Percentiles rank a stretch among this genome's conserved stretches.
phyloP scores from a whole-genome alignment of 1,139 yeast genomes.

The Pichia sp. region DNA sequence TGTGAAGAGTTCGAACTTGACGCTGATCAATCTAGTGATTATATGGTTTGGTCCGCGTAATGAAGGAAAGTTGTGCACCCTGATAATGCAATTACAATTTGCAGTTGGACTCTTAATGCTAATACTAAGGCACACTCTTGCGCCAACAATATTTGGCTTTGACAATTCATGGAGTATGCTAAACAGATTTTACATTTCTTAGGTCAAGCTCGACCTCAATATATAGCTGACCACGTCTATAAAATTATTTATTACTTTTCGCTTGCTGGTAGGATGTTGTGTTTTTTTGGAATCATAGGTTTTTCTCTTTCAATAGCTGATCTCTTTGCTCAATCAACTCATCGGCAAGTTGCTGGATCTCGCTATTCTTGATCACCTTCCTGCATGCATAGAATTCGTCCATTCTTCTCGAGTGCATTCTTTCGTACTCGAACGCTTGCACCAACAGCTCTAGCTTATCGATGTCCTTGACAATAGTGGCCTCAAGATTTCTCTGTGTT shows the following conservation, averaged over 20 bases:
- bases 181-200: conserved; percentile 24
- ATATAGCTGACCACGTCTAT: neutral
- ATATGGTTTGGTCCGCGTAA: conserved; percentile 89
- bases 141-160: conserved; percentile 81
- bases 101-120: conserved; percentile 63
- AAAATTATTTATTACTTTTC: neutral
- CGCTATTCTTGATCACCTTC: conserved; percentile 62
- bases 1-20: conserved; percentile 68
- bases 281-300: conserved; percentile 3
- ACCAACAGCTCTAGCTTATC: conserved; percentile 90
- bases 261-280: neutral
- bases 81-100: conserved; percentile 60
- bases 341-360: conserved; percentile 67
- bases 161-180: conserved; percentile 54
- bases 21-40: conserved; percentile 74
- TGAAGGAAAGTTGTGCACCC: conserved; percentile 67
- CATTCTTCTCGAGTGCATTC: conserved; percentile 54
- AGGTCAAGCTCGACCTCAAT: neutral
- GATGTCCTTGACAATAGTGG: conserved; percentile 85
- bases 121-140: conserved; percentile 73
- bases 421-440: conserved; percentile 90
- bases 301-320: conserved; percentile 35
- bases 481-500: conserved; percentile 74
- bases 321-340: conserved; percentile 58
- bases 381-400: conserved; percentile 68